Conservation (phyloP, 140 eudicot species). For the Ambrosia hybrid region DNA sequence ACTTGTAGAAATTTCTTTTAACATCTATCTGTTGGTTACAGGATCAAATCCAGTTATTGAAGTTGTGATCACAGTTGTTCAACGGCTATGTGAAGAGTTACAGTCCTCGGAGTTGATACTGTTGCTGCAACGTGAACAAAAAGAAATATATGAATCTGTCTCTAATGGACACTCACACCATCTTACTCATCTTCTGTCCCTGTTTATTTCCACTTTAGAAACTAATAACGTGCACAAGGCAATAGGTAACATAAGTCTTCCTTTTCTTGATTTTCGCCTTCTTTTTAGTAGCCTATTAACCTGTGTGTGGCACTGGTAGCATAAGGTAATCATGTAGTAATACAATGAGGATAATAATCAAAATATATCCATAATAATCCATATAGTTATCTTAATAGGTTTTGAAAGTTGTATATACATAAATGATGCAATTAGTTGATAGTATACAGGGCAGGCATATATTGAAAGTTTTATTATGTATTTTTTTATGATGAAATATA, state of each 20-base stretch:
- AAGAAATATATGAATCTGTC: slow-evolving; percentile 38
- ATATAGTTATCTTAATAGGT: not conserved
- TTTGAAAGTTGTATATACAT: not conserved
- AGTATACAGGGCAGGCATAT: not conserved
- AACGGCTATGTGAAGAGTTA: slow-evolving; percentile 62
- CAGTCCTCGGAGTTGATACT: slow-evolving; percentile 42
- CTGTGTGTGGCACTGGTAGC: not conserved
- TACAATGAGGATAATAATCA: not conserved
- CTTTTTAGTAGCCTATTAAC: slow-evolving; percentile 5
- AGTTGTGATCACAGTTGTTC: slow-evolving; percentile 51
- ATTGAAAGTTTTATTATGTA: not conserved
- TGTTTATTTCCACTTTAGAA: slow-evolving; percentile 59
- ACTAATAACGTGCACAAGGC: slow-evolving; percentile 40
- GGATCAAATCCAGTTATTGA: slow-evolving; percentile 61
- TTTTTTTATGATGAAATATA: slow-evolving; percentile 1
- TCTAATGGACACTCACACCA: slow-evolving; percentile 39
- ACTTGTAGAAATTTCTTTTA: not conserved
- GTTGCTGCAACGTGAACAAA: slow-evolving; percentile 47
- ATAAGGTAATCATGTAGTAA: slow-evolving; percentile 4
- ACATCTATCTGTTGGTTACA: slow-evolving; percentile 26
- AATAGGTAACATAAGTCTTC: slow-evolving; percentile 47
- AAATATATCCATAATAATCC: not conserved
- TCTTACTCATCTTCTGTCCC: slow-evolving; percentile 63
- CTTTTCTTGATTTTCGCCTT: slow-evolving; percentile 3
- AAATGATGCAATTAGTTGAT: not conserved